Evolutionary conservation across 148 eudicot species (phyloP).

Genomic region (Camellia sinensis): DNA sequence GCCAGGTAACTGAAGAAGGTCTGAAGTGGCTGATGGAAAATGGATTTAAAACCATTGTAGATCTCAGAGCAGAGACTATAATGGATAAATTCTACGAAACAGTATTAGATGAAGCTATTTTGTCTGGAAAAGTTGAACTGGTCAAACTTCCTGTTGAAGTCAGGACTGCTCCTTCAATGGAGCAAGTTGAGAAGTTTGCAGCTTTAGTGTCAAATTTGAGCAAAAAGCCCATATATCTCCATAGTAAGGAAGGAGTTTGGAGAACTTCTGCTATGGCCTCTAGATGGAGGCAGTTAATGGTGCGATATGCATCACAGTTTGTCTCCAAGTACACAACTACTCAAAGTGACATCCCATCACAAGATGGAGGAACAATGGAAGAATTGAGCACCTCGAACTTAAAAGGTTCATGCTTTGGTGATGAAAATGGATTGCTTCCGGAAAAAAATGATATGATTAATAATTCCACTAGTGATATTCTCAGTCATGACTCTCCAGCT

Average conservation of each 20-base stretch:
- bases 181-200: constrained; percentile 86
- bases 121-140: constrained; percentile 63
- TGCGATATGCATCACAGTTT: constrained; percentile 40
- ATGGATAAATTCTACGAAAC: constrained; percentile 67
- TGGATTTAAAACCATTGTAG: constrained; percentile 80
- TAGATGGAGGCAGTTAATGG: constrained; percentile 79
- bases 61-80: constrained; percentile 81
- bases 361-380: constrained; percentile 17
- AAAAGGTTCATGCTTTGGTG: constrained; percentile 22
- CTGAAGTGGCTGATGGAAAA: constrained; percentile 74
- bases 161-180: constrained; percentile 77
- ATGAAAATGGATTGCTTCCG: constrained; percentile 27
- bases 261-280: constrained; percentile 90
- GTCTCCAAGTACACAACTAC: constrained; percentile 24
- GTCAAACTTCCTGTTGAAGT: constrained; percentile 77
- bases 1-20: constrained; percentile 97
- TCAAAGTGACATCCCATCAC: constrained; percentile 22
- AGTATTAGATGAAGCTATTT: constrained; percentile 53
- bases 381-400: constrained; percentile 23
- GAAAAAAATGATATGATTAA: constrained; percentile 9
- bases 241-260: constrained; percentile 90
- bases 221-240: constrained; percentile 72
- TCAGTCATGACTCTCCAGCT: constrained; percentile 20
- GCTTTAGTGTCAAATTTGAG: constrained; percentile 61
- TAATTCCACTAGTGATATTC: constrained; percentile 20